Evolutionary conservation across 345 rosid species (phyloP).

Genomic region (Citrus cavaleriei): DNA sequence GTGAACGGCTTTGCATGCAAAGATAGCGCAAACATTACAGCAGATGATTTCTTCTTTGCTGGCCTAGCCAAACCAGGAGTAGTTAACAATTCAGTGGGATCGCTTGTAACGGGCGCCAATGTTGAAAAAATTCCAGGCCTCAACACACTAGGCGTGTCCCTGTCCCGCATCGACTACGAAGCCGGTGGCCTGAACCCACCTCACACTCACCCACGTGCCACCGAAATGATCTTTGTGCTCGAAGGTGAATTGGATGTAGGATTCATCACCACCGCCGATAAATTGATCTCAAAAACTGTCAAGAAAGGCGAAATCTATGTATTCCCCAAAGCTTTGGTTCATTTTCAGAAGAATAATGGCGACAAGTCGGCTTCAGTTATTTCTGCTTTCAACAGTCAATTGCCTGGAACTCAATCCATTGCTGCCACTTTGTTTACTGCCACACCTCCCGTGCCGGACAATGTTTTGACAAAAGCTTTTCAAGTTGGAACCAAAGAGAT

Average conservation of each 20-base stretch:
- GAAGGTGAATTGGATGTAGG: conserved; percentile 65
- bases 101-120: conserved; percentile 46
- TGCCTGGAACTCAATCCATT: conserved; percentile 56
- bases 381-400: conserved; percentile 57
- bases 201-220: conserved; percentile 71
- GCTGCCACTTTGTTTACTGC: conserved; percentile 38
- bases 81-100: conserved; percentile 48
- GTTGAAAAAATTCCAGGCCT: conserved; percentile 62
- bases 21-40: conserved; percentile 40
- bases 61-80: conserved; percentile 50
- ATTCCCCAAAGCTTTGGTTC: conserved; percentile 64
- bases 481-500: conserved; percentile 59
- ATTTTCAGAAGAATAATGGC: conserved; percentile 62
- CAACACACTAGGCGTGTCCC: conserved; percentile 60
- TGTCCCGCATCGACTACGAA: conserved; percentile 52
- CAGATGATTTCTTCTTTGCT: conserved; percentile 51
- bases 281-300: conserved; percentile 38
- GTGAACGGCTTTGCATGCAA: conserved; percentile 65
- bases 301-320: conserved; percentile 56
- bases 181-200: conserved; percentile 64
- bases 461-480: conserved; percentile 58
- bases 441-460: conserved; percentile 50
- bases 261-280: conserved; percentile 61
- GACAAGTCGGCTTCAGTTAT: conserved; percentile 40
- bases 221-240: conserved; percentile 53